Evolutionary conservation across 352 stramenopile genomes (phyloP).

Genomic region (Globisporangium megalacanthum): DNA sequence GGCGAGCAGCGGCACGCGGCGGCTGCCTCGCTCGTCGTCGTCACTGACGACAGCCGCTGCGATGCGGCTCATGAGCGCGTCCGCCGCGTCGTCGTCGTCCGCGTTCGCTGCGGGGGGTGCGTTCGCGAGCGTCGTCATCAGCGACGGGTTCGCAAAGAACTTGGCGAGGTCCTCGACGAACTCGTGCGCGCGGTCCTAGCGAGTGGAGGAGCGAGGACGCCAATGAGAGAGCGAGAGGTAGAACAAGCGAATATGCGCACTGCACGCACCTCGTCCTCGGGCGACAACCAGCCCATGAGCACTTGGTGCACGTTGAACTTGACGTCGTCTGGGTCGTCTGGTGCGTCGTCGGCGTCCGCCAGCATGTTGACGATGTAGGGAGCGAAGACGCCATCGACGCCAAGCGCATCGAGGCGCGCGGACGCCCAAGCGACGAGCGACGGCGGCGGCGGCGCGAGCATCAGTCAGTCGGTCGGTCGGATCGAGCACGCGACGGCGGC

Average conservation of each 20-base stretch:
- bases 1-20: background rate
- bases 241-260: background rate
- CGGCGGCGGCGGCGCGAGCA: slow-evolving; percentile 24
- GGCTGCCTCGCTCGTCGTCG: slow-evolving; percentile 14
- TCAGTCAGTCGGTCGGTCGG: background rate
- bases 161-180: slow-evolving; percentile 70
- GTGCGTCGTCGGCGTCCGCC: slow-evolving; percentile 17
- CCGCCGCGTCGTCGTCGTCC: slow-evolving; percentile 14
- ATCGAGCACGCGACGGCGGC: too few species aligned
- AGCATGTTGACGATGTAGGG: slow-evolving; percentile 82
- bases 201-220: background rate
- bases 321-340: slow-evolving; percentile 45
- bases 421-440: slow-evolving; percentile 65
- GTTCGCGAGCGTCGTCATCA: slow-evolving; percentile 28
- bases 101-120: background rate
- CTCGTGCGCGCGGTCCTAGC: slow-evolving; percentile 51
- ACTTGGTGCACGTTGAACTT: slow-evolving; percentile 77
- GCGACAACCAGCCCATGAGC: slow-evolving; percentile 78
- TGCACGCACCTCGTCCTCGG: slow-evolving; percentile 55
- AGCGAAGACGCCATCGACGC: slow-evolving; percentile 79
- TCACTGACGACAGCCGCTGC: slow-evolving; percentile 19
- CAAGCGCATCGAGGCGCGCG: slow-evolving; percentile 54
- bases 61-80: slow-evolving; percentile 14
- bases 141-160: slow-evolving; percentile 45
- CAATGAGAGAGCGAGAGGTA: background rate